Evolutionary conservation across 768 basidiomycete species (phyloP), one percentile per base, ranked within the genome.

Genomic region (Sarcodon sp.): DNA sequence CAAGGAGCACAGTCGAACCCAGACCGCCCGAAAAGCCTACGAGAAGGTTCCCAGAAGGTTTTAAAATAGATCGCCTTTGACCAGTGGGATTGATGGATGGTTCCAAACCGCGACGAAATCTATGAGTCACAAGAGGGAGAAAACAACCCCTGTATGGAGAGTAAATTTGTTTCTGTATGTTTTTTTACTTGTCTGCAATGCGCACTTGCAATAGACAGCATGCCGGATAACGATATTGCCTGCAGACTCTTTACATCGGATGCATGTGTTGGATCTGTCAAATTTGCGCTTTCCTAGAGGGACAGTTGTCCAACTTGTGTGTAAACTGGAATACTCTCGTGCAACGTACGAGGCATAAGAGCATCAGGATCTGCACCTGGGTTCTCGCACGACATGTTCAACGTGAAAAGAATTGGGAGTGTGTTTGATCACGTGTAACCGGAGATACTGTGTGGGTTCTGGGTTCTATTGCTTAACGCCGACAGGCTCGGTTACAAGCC

Each of bases 191-290:
- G 18, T 18, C 34, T 27, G 21, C 21, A 4, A 27, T 27, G 21
- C 21, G 55, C 56, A 87, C 87, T 79, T 86, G 84, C 87, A 90
- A 58, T 89, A 90, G 15, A 86, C 82, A 11, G 83, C 78, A 59
- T 89, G 84, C 37, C 85, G 72, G 48, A 88, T 77, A 44, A 87
- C 79, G 31, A 88, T 66, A 46, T 79, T 83, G 18, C 84, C 87
- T 6, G 48, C 53, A 21, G 71, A 72, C 32, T 62, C 65, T 59
- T 86, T 88, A 63, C 87, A 90, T 56, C 80, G 83, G n/a, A 86
- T 70, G 54, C 87, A 90, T 10, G 62, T 58, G 50, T 69, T 80
- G 2, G 77, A 71, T 61, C 76, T 79, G 58, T 83, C 83, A 55
- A 77, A 84, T 56, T 76, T 86, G 46, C 67, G 64, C 21, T 79